Base-by-base conservation (phyloP, 176 grass and related monocot genomes). In the Avena eriantha region DNA sequence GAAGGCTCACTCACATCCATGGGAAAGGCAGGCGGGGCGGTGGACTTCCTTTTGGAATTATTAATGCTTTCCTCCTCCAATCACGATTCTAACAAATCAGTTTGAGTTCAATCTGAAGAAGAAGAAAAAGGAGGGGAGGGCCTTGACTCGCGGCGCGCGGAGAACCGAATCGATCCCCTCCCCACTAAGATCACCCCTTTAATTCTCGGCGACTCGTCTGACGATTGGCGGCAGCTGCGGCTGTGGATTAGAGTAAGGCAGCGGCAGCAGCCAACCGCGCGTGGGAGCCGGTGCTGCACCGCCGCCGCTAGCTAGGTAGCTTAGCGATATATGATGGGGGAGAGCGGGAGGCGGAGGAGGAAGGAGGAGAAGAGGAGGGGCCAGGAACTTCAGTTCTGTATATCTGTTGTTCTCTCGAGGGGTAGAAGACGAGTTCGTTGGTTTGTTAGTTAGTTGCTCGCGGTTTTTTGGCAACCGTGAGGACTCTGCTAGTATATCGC, bases 1-100 rank as follows among this genome's bases (percentile, higher is more conserved):
- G 9, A 81, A 68, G 24, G 15, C 43, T 3, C 61, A 81, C 79
- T 81, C 61, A 81, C 79, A 68, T 68, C 54, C 79, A 81, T 81
- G 4, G 33, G 4, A 55, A 76, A 76, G 24, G 47, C 71, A 50
- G 23, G 23, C 14, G 3, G 48, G 71, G 21, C 22, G 19, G 10
- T 5, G 70, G 46, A 17, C 74, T 77, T 55, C 17, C 49, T 55
- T 77, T 77, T 12, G 8, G 74, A 49, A 34, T 77, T 34, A 17
- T 54, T 55, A 55, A 34, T 77, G 74, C 49, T 53, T 77, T 77
- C 26, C 74, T 77, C 26, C 47, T 71, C 4, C 69, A n/a, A 71
- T 21, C 51, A 17, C 51, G 51, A 55, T 55, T 18, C 16, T 55
- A 55, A 55, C 51, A 18, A 18, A 55, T 70, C 36, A 45, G 19